Base-by-base conservation (phyloP, 169 alveolate genomes). In the Plasmodium falciparum region DNA sequence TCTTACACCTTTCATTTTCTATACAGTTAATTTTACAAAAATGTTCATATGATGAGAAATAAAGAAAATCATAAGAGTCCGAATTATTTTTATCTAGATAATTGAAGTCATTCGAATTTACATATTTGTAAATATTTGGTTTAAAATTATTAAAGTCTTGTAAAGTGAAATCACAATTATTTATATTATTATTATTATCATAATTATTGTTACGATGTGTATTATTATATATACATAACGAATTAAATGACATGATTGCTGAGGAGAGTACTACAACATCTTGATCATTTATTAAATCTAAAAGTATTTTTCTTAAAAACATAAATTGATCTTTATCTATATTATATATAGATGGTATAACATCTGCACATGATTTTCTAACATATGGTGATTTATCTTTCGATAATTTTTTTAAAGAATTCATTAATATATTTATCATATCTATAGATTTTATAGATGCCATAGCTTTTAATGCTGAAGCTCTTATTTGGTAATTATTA, bases 331-430 rank as follows among this genome's bases (percentile, higher is more conserved):
- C 95, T n/a, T 91, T 88, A 22, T 94, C 97, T 7, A 92, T 43
- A 11, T 61, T 63, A 63, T 75, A 93, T 43, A 96, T 72, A 73
- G 95, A 94, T 1, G 95, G 90, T 17, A 95, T 93, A 29, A 95
- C 93, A 65, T 93, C 94, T 11, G 96, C 96, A 13, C 97, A 95
- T 1, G 96, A 85, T 29, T 95, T 95, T 50, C 97, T 67, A 8
- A 96, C 98, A 66, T 93, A 95, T 6, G 97, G 95, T 33, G 96
- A 95, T 17, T 91, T 78, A 83, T 96, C 98, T 50, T 88, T 93
- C n/a, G 94, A 93, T n/a, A 95, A 88, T 66, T 90, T 74, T 17
- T 93, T 90, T 59, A 96, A 80, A 9, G 97, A 85, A 52, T 78
- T 88, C 13, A 94, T 88, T 20, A 95, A 65, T 66, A 95, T 76